These are phyloP conservation scores for Tulasnella sp. DNA, from an alignment of 768 basidiomycete species.

Conservation along the genomic window DNA sequence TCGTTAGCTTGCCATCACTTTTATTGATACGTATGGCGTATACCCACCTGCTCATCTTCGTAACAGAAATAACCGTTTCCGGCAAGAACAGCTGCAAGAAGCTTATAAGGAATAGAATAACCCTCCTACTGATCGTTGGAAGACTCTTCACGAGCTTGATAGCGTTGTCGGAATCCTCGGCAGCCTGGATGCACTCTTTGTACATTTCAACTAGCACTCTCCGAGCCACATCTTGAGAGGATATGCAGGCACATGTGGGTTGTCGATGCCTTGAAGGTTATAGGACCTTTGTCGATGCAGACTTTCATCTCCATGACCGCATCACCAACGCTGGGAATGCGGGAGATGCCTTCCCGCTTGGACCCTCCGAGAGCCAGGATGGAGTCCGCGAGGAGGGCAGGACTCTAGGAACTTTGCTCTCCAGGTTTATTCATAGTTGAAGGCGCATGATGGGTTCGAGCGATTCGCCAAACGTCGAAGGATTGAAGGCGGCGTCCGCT, in stretches of 20 bases:
- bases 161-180: slow-evolving; percentile 51
- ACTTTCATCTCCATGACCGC: slow-evolving; percentile 79
- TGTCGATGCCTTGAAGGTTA: slow-evolving; percentile 75
- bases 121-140: slow-evolving; percentile 77
- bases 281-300: slow-evolving; percentile 83
- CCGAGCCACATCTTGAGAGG: slow-evolving; percentile 89
- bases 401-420: slow-evolving; percentile 79
- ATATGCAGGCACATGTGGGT: slow-evolving; percentile 82
- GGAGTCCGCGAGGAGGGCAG: slow-evolving; percentile 83
- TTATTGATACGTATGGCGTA: background rate
- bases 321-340: slow-evolving; percentile 84
- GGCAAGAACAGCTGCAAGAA: slow-evolving; percentile 85
- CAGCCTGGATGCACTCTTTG: slow-evolving; percentile 68
- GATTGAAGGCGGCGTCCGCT: slow-evolving; percentile 88
- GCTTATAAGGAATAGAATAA: slow-evolving; percentile 78
- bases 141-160: slow-evolving; percentile 63
- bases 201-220: slow-evolving; percentile 88
- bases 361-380: slow-evolving; percentile 82
- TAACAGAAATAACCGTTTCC: slow-evolving; percentile 54
- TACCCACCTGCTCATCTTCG: slow-evolving; percentile 29
- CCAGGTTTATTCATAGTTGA: slow-evolving; percentile 77
- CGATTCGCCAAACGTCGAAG: slow-evolving; percentile 87
- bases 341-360: slow-evolving; percentile 83
- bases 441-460: slow-evolving; percentile 72
- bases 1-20: slow-evolving; percentile 13